Percentiles rank a stretch among this genome's conserved stretches.
These are phyloP conservation scores for Atkinsonella hypoxylon DNA, from an alignment of 2,329 filamentous ascomycete species.

Conservation along the genomic window DNA sequence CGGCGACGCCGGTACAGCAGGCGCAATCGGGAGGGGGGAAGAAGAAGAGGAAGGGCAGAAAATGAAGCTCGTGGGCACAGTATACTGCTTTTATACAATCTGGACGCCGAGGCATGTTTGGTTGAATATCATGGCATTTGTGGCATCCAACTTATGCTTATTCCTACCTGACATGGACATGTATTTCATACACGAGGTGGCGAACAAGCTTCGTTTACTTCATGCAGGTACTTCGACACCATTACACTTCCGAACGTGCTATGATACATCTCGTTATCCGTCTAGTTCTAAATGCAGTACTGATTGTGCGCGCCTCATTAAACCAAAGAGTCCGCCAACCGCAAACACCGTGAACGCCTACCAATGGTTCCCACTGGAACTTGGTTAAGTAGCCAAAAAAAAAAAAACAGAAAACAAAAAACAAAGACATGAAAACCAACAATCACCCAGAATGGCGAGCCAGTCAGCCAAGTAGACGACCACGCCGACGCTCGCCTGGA, in stretches of 20 bases:
- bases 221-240: background rate
- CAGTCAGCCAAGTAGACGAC: background rate
- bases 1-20: constrained; percentile 14
- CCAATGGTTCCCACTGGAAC: constrained; percentile 6
- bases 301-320: background rate
- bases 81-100: too few relatives aligned
- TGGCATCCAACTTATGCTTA: background rate
- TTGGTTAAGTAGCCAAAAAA: constrained; percentile 4
- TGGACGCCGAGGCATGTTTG: background rate
- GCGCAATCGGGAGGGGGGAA: constrained; percentile 31
- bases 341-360: constrained; percentile 10
- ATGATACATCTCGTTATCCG: constrained; percentile 11
- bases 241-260: constrained; percentile 1
- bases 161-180: background rate
- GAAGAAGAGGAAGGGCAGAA: constrained; percentile 64
- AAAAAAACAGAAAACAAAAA: constrained; percentile 3
- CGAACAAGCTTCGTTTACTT: background rate
- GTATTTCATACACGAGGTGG: too few relatives aligned
- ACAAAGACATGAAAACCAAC: background rate
- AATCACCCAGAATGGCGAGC: background rate
- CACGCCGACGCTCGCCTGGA: background rate
- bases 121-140: background rate
- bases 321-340: background rate
- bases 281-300: constrained; percentile 5
- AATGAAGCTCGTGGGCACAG: constrained; percentile 24